These are phyloP conservation scores for Xerocomus brunneocitrinus DNA, from an alignment of 768 basidiomycete species.

Conservation along the genomic window DNA sequence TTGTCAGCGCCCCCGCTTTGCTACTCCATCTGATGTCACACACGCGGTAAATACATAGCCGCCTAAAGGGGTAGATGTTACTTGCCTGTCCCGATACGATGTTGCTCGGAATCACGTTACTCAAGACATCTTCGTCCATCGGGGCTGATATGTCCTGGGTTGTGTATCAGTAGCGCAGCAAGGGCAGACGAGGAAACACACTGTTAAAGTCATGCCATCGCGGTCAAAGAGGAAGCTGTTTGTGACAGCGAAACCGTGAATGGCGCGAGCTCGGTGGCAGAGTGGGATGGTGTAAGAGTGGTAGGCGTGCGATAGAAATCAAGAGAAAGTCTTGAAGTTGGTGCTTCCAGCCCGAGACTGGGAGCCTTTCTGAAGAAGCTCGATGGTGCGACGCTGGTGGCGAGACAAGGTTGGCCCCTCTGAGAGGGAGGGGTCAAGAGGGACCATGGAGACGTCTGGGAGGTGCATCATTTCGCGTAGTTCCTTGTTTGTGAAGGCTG, in stretches of 20 bases:
- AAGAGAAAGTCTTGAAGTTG: too few species aligned
- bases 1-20: conserved; percentile 68
- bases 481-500: too few species aligned
- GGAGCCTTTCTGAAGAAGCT: too few species aligned
- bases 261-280: too few species aligned
- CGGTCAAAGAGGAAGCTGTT: conserved; percentile 17
- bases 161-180: not conserved
- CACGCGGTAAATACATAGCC: conserved; percentile 7
- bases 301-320: too few species aligned
- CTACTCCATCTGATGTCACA: conserved; percentile 32
- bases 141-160: conserved; percentile 13
- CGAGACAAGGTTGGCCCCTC: too few species aligned
- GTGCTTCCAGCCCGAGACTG: too few species aligned
- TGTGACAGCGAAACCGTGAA: conserved; percentile 27
- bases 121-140: conserved; percentile 77
- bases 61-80: conserved; percentile 1
- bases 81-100: conserved; percentile 84
- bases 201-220: conserved; percentile 21
- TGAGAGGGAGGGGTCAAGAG: too few species aligned
- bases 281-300: too few species aligned
- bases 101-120: conserved; percentile 87
- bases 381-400: too few species aligned
- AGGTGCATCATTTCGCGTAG: too few species aligned
- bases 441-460: too few species aligned
- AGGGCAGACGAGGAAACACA: conserved; percentile 9